Evolutionary conservation across 169 alveolate genomes (phyloP).

Genomic region (Plasmodium malariae): DNA sequence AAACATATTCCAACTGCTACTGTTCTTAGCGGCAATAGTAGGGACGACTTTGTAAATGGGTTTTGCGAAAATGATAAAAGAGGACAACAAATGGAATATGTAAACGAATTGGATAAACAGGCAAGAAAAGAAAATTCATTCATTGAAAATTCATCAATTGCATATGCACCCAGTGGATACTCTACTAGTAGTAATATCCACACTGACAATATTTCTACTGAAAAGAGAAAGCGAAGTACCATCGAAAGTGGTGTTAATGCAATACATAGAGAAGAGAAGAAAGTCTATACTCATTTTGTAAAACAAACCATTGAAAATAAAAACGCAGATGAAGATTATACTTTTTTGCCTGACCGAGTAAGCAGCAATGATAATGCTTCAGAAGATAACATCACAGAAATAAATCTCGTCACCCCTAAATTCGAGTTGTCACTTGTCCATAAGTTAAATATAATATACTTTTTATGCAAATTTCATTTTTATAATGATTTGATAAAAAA

Average conservation of each 20-base stretch:
- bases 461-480: constrained; percentile 62
- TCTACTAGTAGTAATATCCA: too few relatives aligned
- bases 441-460: constrained; percentile 49
- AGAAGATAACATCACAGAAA: background rate
- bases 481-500: constrained; percentile 50
- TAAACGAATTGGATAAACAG: background rate
- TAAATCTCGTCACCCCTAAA: background rate
- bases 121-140: background rate
- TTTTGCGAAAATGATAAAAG: background rate
- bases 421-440: constrained; percentile 34
- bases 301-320: background rate
- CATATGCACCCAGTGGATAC: background rate
- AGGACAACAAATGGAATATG: background rate
- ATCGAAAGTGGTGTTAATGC: background rate
- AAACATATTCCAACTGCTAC: background rate
- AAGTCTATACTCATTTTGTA: background rate
- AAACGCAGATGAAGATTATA: background rate
- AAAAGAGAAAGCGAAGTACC: too few relatives aligned
- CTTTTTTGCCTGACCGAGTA: too few relatives aligned
- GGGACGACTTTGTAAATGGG: background rate
- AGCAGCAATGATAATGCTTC: background rate
- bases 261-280: too few relatives aligned
- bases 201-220: too few relatives aligned
- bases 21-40: background rate
- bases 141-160: background rate